Evolutionary conservation across 306 rosid species (phyloP), one percentile per base, ranked within the genome.

Genomic region (Chamaecrista fasciculata): DNA sequence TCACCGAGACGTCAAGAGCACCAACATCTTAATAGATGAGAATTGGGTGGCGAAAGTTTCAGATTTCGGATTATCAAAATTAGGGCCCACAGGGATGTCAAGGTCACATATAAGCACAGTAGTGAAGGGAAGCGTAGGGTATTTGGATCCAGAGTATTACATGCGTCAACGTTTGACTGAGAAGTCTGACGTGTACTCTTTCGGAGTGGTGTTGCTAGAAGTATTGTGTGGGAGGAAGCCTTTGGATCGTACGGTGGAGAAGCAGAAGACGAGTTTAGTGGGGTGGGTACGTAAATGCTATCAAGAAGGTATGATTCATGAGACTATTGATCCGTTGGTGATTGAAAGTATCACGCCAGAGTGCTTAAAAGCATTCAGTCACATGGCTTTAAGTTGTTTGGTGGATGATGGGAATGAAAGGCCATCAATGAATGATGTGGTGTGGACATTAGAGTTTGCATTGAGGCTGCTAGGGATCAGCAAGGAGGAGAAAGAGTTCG

Each of bases 111-210:
- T 79, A 0, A 74, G 18, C 20, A 72, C 69, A 1, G 0, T 61
- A 0, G 62, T 72, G 2, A 71, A 72, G 2, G 69, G 76, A 1
- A 61, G 70, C 1, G 0, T 11, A 0, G 70, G 62, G 0, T 62
- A 72, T 25, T 34, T 72, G n/a, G 64, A 58, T 8, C 43, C 43
- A 0, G 64, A 58, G 9, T 58, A 58, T 8, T 58, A 58, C 6
- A 16, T 59, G 0, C 72, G 74, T 1, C 72, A 67, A 5, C 40
- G 49, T 1, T 3, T 77, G 15, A 80, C 83, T 0, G 66, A 67
- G 1, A 84, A 74, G 29, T 62, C 85, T 0, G 85, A 84, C 10
- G 83, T 84, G 0, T 78, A 84, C 52, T 84, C 85, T 0, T 78
- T 74, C 23, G 83, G 88, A 0, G 83, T 84, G 0, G 77, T 84